Evolutionary conservation across 2,329 filamentous ascomycete genomes (phyloP).

Genomic region (Sphaceloma murrayae): DNA sequence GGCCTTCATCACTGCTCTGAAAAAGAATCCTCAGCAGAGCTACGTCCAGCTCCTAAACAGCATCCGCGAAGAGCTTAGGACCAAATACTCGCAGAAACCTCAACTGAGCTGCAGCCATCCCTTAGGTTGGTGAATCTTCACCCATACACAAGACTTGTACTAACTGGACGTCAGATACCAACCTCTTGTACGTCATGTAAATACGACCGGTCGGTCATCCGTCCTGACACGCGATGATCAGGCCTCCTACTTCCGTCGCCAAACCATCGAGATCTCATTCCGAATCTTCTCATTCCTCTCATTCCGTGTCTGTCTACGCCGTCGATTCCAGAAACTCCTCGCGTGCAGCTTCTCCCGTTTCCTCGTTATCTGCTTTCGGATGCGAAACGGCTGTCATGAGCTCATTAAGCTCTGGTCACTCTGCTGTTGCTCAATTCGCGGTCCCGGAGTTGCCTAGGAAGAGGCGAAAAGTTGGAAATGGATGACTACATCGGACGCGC

Average conservation of each 20-base stretch:
- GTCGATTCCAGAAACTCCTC: constrained; percentile 14
- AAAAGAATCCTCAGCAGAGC: constrained; percentile 89
- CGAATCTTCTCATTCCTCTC: constrained; percentile 1
- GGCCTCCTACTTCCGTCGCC: neutral
- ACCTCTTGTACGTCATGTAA: constrained; percentile 39
- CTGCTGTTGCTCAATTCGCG: constrained; percentile 1
- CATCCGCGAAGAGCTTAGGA: constrained; percentile 77
- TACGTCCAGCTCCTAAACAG: constrained; percentile 94
- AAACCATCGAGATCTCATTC: neutral
- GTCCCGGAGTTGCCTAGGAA: constrained; percentile 12
- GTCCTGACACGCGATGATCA: constrained; percentile 12
- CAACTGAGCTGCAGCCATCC: constrained; percentile 95
- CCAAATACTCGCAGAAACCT: constrained; percentile 88
- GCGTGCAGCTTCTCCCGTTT: constrained; percentile 7
- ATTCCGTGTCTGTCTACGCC: neutral
- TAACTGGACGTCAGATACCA: constrained; percentile 29
- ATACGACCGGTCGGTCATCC: constrained; percentile 10
- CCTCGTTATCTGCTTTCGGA: constrained; percentile 4
- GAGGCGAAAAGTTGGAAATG: constrained; percentile 12
- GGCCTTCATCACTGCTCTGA: constrained; percentile 86
- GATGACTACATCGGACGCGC: neutral
- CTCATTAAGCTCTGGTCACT: neutral
- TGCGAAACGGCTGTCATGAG: neutral
- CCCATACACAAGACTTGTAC: constrained; percentile 18
- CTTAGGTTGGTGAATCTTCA: constrained; percentile 55